Conservation (phyloP, 352 stramenopile genomes). For the Pythium coloratum region DNA sequence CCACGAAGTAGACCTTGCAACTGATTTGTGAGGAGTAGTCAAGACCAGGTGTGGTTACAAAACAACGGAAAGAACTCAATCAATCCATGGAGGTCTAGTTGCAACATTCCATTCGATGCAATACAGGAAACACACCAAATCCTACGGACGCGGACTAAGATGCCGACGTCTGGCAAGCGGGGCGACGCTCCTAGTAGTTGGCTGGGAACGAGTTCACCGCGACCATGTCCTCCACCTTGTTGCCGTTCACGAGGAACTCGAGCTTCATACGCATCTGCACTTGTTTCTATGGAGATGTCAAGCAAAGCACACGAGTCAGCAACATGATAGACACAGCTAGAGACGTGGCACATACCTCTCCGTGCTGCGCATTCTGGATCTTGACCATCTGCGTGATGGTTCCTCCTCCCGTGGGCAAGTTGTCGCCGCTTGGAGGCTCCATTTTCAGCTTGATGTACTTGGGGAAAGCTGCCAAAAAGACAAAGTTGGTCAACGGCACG, state of each 20-base stretch:
- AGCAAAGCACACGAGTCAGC: constrained; percentile 20
- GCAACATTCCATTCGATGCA: constrained; percentile 19
- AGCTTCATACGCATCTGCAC: constrained; percentile 86
- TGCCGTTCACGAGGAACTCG: constrained; percentile 83
- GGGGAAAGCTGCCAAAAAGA: constrained; percentile 95
- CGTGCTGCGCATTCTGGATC: constrained; percentile 95
- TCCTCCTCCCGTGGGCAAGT: constrained; percentile 78
- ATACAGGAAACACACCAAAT: constrained; percentile 26
- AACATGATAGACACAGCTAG: too few relatives aligned
- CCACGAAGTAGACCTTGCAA: constrained; percentile 15
- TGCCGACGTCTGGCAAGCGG: not conserved
- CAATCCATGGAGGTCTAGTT: constrained; percentile 1
- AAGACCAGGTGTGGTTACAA: not conserved
- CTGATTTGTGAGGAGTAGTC: too few relatives aligned
- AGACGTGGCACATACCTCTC: constrained; percentile 55
- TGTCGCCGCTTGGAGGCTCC: constrained; percentile 93
- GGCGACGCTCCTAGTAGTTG: constrained; percentile 21
- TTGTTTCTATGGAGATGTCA: constrained; percentile 59
- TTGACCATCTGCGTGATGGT: constrained; percentile 94
- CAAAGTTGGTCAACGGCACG: constrained; percentile 89
- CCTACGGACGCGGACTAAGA: not conserved
- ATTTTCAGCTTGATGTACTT: constrained; percentile 99
- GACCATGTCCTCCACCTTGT: constrained; percentile 84
- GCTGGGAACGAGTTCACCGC: constrained; percentile 73
- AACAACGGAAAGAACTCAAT: not conserved